Conservation (phyloP, 2,329 filamentous ascomycete genomes). For the Trichoderma citrinoviride region DNA sequence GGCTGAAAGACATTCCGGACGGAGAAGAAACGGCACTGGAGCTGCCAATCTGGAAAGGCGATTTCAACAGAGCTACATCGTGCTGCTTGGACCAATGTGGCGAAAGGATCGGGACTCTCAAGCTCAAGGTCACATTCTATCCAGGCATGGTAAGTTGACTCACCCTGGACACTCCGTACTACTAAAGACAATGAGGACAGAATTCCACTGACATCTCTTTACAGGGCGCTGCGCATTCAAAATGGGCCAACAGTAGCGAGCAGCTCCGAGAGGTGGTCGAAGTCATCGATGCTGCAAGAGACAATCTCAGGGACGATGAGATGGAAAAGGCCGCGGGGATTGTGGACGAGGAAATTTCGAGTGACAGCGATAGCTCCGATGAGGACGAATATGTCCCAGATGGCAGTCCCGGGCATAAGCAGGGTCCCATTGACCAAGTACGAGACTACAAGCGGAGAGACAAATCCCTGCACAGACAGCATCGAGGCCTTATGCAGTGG, state of each 20-base stretch:
- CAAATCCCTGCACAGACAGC: constrained; percentile 60
- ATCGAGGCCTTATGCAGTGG: constrained; percentile 74
- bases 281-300: constrained; percentile 46
- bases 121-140: constrained; percentile 39
- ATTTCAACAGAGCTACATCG: constrained; percentile 46
- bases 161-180: background rate
- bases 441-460: constrained; percentile 60
- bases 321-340: constrained; percentile 38
- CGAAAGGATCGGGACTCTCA: constrained; percentile 46
- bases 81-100: constrained; percentile 46
- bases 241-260: constrained; percentile 36
- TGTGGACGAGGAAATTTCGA: constrained; percentile 35
- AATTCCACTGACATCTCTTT: background rate
- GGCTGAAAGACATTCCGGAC: constrained; percentile 67
- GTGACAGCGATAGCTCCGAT: constrained; percentile 32
- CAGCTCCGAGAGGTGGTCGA: constrained; percentile 42
- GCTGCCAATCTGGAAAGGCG: constrained; percentile 65
- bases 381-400: constrained; percentile 38
- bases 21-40: constrained; percentile 60
- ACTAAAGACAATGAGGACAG: background rate
- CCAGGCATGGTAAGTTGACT: constrained; percentile 35
- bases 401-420: constrained; percentile 39
- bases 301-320: constrained; percentile 34
- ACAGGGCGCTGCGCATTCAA: constrained; percentile 38
- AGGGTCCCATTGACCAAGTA: constrained; percentile 49